Percentiles rank a stretch among this genome's conserved stretches.
phyloP scores from a whole-genome alignment of 257 asterid species.

The Rehmannia glutinosa region DNA sequence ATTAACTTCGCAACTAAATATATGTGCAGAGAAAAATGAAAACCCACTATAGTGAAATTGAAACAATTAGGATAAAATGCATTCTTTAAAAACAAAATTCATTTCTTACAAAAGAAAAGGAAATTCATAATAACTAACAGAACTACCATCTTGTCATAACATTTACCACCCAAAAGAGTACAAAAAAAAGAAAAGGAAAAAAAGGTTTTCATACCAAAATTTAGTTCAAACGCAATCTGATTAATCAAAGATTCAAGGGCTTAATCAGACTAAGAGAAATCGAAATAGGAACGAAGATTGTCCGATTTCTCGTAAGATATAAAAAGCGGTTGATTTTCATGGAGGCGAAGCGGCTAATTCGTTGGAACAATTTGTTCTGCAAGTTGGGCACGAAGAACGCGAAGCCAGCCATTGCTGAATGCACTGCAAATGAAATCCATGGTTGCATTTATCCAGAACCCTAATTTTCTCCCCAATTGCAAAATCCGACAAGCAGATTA shows the following conservation, averaged over 20 bases:
- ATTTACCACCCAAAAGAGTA: background rate
- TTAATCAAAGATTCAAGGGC: no score
- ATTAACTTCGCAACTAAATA: no score
- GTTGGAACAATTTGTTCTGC: slow-evolving; percentile 28
- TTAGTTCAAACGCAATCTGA: background rate
- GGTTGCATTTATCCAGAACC: slow-evolving; percentile 38
- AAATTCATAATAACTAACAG: background rate
- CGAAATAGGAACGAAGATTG: background rate
- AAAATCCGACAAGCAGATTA: slow-evolving; percentile 42
- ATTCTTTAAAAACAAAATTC: no score
- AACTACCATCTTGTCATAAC: background rate
- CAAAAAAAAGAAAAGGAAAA: no score
- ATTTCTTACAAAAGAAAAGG: no score
- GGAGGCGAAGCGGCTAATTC: background rate
- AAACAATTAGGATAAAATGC: background rate
- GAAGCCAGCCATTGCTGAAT: slow-evolving; percentile 38
- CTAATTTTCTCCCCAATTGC: slow-evolving; percentile 36
- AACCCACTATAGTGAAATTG: no score
- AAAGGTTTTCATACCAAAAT: background rate
- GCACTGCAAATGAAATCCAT: slow-evolving; percentile 42
- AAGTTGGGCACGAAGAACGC: slow-evolving; percentile 48
- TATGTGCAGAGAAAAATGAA: no score
- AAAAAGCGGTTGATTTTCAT: background rate
- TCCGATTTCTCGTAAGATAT: no score
- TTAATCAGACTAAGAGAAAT: no score